A percentile compares a stretch with the other conserved stretches of the same genome.
Evolutionary conservation across 192 early-diverging fungal species (phyloP).

Genomic region (Coemansia reversa): DNA sequence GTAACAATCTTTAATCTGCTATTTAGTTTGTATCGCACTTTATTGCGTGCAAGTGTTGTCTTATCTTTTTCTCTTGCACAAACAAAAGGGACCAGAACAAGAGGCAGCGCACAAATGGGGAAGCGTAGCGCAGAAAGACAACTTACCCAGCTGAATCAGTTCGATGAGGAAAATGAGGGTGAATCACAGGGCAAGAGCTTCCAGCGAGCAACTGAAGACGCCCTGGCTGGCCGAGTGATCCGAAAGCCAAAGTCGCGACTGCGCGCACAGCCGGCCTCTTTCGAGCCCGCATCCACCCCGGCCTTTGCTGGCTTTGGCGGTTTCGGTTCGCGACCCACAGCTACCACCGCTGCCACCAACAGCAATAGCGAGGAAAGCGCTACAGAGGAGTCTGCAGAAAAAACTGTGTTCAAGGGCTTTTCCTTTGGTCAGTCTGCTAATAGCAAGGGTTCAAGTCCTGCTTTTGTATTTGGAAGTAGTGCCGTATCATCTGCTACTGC

Average conservation of each 20-base stretch:
- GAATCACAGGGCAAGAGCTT: constrained; percentile 20
- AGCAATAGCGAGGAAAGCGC: constrained; percentile 6
- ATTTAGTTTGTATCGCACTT: too few species aligned
- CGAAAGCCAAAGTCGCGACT: constrained; percentile 51
- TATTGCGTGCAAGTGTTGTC: too few species aligned
- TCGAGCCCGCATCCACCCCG: constrained; percentile 6
- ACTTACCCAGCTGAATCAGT: constrained; percentile 55
- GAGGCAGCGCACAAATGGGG: constrained; percentile 30
- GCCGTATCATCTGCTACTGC: neutral
- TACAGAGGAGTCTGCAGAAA: constrained; percentile 8
- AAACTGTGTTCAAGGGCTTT: constrained; percentile 36
- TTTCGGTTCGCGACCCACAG: constrained; percentile 20
- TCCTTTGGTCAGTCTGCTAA: constrained; percentile 30
- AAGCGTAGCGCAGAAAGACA: constrained; percentile 54
- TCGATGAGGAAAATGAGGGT: constrained; percentile 37
- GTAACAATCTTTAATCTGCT: too few species aligned
- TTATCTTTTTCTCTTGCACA: too few species aligned
- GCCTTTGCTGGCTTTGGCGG: constrained; percentile 36
- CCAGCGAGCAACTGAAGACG: constrained; percentile 22
- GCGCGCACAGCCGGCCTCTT: constrained; percentile 8
- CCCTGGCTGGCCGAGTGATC: constrained; percentile 36
- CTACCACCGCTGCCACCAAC: neutral
- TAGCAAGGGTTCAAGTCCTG: neutral
- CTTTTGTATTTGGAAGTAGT: constrained; percentile 15
- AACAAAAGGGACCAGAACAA: neutral